Conservation (phyloP, 2,329 filamentous ascomycete species). For the Exophiala lecanii-corni region DNA sequence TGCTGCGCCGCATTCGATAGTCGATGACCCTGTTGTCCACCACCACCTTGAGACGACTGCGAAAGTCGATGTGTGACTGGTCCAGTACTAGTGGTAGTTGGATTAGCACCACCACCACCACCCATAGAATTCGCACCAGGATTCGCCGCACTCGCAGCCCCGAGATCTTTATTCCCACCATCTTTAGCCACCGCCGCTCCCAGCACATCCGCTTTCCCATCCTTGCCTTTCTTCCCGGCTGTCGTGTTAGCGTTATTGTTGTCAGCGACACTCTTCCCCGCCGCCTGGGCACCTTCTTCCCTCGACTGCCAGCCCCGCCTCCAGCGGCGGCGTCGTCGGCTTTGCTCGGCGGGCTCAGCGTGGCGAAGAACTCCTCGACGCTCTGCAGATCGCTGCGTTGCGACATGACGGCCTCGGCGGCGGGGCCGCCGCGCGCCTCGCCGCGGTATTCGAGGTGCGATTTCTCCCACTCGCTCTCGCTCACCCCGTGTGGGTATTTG, state of each 20-base stretch:
- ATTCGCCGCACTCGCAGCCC: too few species aligned
- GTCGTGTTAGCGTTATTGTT: constrained; percentile 23
- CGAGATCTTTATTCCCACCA: background rate
- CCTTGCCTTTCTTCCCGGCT: constrained; percentile 8
- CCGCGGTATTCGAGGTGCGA: constrained; percentile 63
- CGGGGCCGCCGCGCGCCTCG: constrained; percentile 61
- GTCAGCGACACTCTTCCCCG: constrained; percentile 35
- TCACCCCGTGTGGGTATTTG: constrained; percentile 86
- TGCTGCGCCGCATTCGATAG: constrained; percentile 4
- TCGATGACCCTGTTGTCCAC: constrained; percentile 4
- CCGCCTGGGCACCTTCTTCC: constrained; percentile 41
- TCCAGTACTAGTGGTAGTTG: constrained; percentile 1
- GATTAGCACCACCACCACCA: background rate
- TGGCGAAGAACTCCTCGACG: constrained; percentile 89
- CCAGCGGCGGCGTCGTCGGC: constrained; percentile 34
- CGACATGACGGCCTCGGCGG: constrained; percentile 78
- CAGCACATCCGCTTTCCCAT: constrained; percentile 2
- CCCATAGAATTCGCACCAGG: background rate
- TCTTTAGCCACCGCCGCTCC: background rate
- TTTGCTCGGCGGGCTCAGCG: constrained; percentile 60
- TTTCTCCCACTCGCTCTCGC: constrained; percentile 76
- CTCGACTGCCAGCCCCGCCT: constrained; percentile 36
- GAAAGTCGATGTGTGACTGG: constrained; percentile 10
- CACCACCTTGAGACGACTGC: constrained; percentile 2
- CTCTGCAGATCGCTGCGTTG: constrained; percentile 88